Base-by-base conservation (phyloP, 345 rosid genomes). In the Ceriops decandra region DNA sequence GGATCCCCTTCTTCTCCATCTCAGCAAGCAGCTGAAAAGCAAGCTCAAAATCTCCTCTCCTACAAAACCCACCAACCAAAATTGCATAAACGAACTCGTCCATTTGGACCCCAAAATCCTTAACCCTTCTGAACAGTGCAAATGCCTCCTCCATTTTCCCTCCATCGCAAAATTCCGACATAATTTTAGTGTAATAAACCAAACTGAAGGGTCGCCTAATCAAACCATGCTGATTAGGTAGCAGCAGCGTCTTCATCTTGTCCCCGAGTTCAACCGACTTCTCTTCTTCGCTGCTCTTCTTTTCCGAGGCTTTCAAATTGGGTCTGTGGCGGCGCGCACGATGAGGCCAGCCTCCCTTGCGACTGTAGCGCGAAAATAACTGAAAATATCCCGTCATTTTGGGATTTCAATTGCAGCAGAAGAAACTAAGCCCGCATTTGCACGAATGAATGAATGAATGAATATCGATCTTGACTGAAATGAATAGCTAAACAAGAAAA, bases 1-100 rank as follows among this genome's bases (percentile, higher is more conserved):
- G 91, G 63, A 92, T 85, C 59, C 87, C 86, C 76, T 80, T 87
- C 73, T 73, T 75, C 83, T 88, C 90, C 96, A 90, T 90, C 62
- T 86, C 96, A 73, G 63, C 84, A 58, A 90, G 81, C 72, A 92
- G 60, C 57, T 57, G 51, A 79, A 77, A 85, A 64, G 68, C 92
- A 32, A 20, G 74, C 67, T 64, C 81, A 62, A 90, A 80, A 79
- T 83, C 70, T 60, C 92, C 88, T 77, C 67, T 82, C 77, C 67
- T 73, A 75, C 91, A 90, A 47, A 86, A 69, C 10, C 91, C 96
- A 76, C 84, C 86, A 49, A 90, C 77, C 88, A 92, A 79, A n/a
- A 87, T 85, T 22, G 84, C 92, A 77, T 82, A 92, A 47, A 85
- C n/a, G 72, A 77, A 78, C 82, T 87, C 98, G 78, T 90, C 92